Conservation (phyloP, 1,284 basidiomycete genomes). For the Abortiporus biennis region DNA sequence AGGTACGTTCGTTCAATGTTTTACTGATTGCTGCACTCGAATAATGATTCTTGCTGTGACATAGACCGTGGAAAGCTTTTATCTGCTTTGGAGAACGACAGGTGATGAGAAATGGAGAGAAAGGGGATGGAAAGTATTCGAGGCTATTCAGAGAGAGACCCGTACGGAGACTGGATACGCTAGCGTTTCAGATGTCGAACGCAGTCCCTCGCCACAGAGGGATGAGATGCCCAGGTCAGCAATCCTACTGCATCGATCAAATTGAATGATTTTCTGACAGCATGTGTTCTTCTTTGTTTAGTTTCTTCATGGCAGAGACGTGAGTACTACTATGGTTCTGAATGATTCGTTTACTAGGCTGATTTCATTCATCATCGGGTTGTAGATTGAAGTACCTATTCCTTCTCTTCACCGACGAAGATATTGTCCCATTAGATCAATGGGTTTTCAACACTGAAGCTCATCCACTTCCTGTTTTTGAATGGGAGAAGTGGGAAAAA, state of each 20-base stretch:
- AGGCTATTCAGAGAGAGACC: constrained; percentile 57
- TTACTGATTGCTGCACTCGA: background rate
- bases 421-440: constrained; percentile 55
- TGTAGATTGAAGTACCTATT: constrained; percentile 62
- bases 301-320: constrained; percentile 72
- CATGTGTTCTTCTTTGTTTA: constrained; percentile 18
- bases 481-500: constrained; percentile 43
- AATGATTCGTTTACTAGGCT: background rate
- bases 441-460: constrained; percentile 89
- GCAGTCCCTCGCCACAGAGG: constrained; percentile 25
- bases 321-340: constrained; percentile 21
- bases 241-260: constrained; percentile 4
- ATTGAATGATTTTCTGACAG: background rate
- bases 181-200: constrained; percentile 44
- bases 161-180: constrained; percentile 55
- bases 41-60: background rate
- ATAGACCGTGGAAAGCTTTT: constrained; percentile 66
- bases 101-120: constrained; percentile 67
- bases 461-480: constrained; percentile 72
- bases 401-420: constrained; percentile 52
- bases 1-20: constrained; percentile 34
- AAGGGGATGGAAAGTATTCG: constrained; percentile 72
- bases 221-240: constrained; percentile 77
- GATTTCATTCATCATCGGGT: background rate
- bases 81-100: constrained; percentile 66